phyloP scores from a whole-genome alignment of 495 filamentous ascomycete species.

The Penicillium canescens region DNA sequence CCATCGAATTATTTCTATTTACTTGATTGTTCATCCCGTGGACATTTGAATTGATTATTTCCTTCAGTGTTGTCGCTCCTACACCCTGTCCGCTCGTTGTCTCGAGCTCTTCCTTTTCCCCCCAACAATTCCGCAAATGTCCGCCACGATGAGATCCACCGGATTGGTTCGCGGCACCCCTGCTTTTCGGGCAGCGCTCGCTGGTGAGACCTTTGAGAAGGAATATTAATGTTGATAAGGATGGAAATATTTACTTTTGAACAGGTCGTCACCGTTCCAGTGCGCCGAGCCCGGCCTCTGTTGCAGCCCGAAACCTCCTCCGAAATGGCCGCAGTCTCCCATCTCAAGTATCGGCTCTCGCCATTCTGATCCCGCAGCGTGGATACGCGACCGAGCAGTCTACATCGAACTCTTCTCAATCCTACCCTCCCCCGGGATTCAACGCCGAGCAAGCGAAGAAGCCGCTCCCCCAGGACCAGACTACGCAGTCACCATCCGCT shows the following conservation, averaged over 20 bases:
- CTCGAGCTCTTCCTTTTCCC: constrained; percentile 28
- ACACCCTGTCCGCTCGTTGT: constrained; percentile 25
- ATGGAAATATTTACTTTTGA: constrained; percentile 10
- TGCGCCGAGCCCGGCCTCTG: constrained; percentile 36
- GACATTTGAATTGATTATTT: constrained; percentile 1
- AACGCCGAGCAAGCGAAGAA: constrained; percentile 89
- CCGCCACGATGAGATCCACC: constrained; percentile 45
- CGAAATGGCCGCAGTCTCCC: constrained; percentile 58
- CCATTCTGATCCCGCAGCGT: constrained; percentile 64
- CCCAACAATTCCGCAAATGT: constrained; percentile 41
- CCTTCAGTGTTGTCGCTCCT: constrained; percentile 23
- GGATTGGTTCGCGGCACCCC: constrained; percentile 42
- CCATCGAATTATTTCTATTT: constrained; percentile 8
- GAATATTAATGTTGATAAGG: neutral
- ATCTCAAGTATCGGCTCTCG: constrained; percentile 61
- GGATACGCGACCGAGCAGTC: constrained; percentile 73
- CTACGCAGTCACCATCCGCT: constrained; percentile 31
- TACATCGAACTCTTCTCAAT: constrained; percentile 54
- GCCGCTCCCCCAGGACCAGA: constrained; percentile 59
- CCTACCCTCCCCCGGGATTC: constrained; percentile 88
- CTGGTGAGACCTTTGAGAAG: constrained; percentile 18
- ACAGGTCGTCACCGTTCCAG: constrained; percentile 38
- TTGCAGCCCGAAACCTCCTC: constrained; percentile 50
- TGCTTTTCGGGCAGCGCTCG: constrained; percentile 34
- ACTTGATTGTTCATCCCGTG: constrained; percentile 6